A percentile compares a stretch with the other conserved stretches of the same genome.
Conservation (phyloP, 176 grass and related monocot species). For the Bromus sterilis region DNA sequence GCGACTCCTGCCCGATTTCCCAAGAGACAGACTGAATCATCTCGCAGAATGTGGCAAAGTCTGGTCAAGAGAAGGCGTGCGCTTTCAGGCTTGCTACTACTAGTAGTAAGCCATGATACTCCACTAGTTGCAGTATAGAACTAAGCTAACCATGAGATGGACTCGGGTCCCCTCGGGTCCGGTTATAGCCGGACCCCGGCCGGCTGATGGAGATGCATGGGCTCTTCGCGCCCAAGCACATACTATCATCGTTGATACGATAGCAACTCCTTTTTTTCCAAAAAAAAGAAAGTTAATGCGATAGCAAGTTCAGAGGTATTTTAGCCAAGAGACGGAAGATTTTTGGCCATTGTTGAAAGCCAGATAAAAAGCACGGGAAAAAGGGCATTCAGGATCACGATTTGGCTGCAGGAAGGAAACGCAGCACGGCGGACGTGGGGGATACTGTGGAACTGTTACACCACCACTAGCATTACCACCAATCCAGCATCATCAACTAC, state of each 20-base stretch:
- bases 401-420: background rate
- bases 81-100: background rate
- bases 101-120: no score
- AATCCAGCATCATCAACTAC: background rate
- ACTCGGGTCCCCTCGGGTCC: background rate
- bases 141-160: background rate
- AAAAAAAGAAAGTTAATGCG: no score
- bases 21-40: conserved; percentile 20
- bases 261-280: no score
- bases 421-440: background rate
- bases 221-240: background rate
- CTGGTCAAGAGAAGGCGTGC: background rate
- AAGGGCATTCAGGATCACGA: background rate
- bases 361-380: background rate
- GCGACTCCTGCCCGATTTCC: conserved; percentile 5
- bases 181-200: background rate
- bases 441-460: background rate
- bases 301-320: no score
- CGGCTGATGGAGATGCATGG: background rate
- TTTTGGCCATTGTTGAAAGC: no score
- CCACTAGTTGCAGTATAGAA: no score
- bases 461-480: background rate
- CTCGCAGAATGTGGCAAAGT: conserved; percentile 20
- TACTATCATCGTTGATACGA: no score
- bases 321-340: no score